These are phyloP conservation scores for Ophiobolus disseminans DNA, from an alignment of 2,329 filamentous ascomycete genomes.

Conservation along the genomic window DNA sequence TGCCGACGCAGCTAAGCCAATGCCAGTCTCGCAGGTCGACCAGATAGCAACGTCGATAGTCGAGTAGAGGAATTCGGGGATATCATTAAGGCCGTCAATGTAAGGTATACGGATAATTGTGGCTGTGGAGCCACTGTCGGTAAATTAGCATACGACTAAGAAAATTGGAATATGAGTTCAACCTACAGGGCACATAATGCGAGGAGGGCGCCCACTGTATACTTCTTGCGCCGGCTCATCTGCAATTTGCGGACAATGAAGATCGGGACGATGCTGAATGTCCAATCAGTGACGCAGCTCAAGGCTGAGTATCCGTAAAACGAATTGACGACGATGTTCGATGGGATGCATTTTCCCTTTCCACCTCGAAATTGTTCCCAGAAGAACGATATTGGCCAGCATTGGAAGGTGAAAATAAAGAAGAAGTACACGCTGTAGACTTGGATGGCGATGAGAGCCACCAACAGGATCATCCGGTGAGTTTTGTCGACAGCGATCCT, in stretches of 20 bases:
- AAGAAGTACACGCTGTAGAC: constrained; percentile 22
- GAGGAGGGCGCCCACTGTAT: constrained; percentile 17
- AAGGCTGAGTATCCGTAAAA: constrained; percentile 21
- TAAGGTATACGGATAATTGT: constrained; percentile 21
- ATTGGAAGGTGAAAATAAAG: constrained; percentile 23
- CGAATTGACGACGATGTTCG: constrained; percentile 11
- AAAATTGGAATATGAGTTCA: neutral
- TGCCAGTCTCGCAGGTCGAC: constrained; percentile 24
- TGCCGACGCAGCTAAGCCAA: constrained; percentile 21
- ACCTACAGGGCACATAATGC: constrained; percentile 24
- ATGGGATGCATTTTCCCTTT: constrained; percentile 15
- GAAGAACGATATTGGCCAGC: constrained; percentile 20
- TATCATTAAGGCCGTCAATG: constrained; percentile 18
- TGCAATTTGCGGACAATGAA: constrained; percentile 21
- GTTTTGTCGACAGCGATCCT: constrained; percentile 17
- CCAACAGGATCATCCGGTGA: constrained; percentile 19
- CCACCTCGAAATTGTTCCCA: constrained; percentile 20
- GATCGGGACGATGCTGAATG: constrained; percentile 21
- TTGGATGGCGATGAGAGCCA: constrained; percentile 13
- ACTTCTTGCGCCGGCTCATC: constrained; percentile 18
- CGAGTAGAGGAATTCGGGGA: constrained; percentile 19
- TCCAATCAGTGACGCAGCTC: constrained; percentile 17
- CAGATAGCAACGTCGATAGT: constrained; percentile 25
- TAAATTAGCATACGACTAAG: constrained; percentile 6
- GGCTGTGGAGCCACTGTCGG: constrained; percentile 17